Conservation (phyloP, 23 red algal genomes). For the Gracilaria caudata region DNA sequence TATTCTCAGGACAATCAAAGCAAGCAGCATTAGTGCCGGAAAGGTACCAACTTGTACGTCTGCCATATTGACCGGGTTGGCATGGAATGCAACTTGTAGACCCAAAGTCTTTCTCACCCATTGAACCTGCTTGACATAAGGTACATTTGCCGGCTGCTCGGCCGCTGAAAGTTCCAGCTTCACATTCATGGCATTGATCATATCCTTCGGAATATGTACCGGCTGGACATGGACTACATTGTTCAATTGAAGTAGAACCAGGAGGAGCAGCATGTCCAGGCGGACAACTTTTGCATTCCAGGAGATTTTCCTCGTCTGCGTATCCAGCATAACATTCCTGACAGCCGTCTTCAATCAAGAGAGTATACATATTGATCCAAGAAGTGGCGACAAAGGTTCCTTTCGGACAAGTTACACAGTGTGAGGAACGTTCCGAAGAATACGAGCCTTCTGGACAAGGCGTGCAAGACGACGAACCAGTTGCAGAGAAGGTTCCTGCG, state of each 20-base stretch:
- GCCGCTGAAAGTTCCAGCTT: neutral
- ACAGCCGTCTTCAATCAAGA: neutral
- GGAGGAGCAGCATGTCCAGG: neutral
- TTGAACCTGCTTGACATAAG: neutral
- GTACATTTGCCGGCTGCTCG: neutral
- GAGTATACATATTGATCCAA: neutral
- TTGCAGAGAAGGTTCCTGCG: neutral
- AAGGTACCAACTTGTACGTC: neutral
- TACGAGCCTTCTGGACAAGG: neutral
- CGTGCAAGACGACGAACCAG: neutral
- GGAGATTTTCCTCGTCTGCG: conserved; percentile 21
- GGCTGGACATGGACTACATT: neutral
- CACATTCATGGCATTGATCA: neutral
- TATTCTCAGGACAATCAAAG: conserved; percentile 3
- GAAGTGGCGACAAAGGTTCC: neutral
- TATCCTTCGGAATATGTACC: neutral
- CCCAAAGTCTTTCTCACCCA: neutral
- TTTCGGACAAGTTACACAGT: neutral
- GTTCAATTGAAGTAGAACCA: conserved; percentile 11
- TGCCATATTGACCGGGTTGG: neutral
- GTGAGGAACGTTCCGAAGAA: neutral
- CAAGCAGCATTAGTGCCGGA: neutral
- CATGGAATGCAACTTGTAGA: neutral
- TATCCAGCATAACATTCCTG: neutral
- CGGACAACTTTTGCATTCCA: conserved; percentile 13